Conservation (phyloP, 768 basidiomycete genomes). For the Amylocystis lapponica region DNA sequence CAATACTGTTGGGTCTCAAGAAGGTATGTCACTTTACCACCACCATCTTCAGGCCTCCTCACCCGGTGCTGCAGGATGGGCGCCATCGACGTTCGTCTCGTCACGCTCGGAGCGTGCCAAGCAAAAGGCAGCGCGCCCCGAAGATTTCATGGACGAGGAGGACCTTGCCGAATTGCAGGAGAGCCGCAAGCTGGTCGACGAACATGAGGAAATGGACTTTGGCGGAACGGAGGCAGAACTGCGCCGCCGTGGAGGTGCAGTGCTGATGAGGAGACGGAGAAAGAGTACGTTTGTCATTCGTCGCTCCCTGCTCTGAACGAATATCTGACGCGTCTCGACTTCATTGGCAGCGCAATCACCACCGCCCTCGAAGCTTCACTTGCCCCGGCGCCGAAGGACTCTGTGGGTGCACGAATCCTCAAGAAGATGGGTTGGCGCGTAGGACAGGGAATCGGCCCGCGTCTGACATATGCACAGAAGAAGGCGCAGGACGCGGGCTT, state of each 20-base stretch:
- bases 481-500: conserved; percentile 58
- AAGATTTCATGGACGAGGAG: conserved; percentile 99
- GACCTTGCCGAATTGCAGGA: conserved; percentile 82
- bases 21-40: conserved; percentile 49
- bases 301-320: background rate
- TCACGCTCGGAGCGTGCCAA: conserved; percentile 75
- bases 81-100: conserved; percentile 89
- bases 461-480: conserved; percentile 72
- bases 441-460: conserved; percentile 91
- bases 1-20: conserved; percentile 93
- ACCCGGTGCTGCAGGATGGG: conserved; percentile 64
- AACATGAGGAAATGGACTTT: conserved; percentile 71
- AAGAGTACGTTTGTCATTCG: conserved; percentile 45
- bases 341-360: conserved; percentile 64
- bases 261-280: conserved; percentile 37
- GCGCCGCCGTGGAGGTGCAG: conserved; percentile 26
- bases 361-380: conserved; percentile 59
- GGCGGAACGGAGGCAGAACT: conserved; percentile 50
- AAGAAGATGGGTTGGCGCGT: conserved; percentile 95
- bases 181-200: conserved; percentile 67
- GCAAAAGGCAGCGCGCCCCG: conserved; percentile 55
- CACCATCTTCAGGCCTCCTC: background rate
- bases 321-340: background rate
- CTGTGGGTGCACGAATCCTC: conserved; percentile 78
- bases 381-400: conserved; percentile 70